Evolutionary conservation across 2,329 filamentous ascomycete genomes (phyloP).

Genomic region (Coniochaeta sp.): DNA sequence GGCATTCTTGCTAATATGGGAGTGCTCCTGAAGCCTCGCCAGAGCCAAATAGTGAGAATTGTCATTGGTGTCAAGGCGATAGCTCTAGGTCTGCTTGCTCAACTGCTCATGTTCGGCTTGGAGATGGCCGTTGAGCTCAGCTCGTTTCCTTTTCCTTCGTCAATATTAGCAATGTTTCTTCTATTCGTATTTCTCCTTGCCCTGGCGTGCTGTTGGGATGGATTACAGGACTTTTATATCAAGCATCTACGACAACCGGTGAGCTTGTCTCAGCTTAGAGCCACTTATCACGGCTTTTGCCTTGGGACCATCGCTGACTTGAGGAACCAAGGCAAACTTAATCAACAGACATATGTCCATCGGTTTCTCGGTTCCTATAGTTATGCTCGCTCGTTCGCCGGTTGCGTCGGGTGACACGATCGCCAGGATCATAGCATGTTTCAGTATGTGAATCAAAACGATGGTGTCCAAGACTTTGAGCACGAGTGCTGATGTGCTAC

Average conservation of each 20-base stretch:
- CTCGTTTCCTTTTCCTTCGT: constrained; percentile 29
- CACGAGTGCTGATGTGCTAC: neutral
- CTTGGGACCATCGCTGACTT: constrained; percentile 2
- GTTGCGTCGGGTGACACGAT: constrained; percentile 24
- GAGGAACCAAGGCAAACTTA: constrained; percentile 33
- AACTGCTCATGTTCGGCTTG: constrained; percentile 39
- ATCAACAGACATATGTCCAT: constrained; percentile 44
- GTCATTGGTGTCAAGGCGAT: neutral
- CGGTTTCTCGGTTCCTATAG: constrained; percentile 42
- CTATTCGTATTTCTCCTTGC: constrained; percentile 3
- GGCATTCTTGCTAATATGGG: neutral
- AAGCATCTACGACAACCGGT: constrained; percentile 11
- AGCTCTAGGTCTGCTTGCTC: constrained; percentile 21
- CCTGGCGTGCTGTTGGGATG: constrained; percentile 3
- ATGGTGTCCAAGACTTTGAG: neutral
- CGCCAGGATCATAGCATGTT: constrained; percentile 35
- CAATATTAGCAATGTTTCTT: constrained; percentile 38
- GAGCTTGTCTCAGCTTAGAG: neutral
- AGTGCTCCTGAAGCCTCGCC: neutral
- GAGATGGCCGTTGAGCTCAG: constrained; percentile 13
- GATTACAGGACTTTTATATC: constrained; percentile 19
- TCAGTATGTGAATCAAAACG: constrained; percentile 25
- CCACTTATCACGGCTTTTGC: too few relatives aligned
- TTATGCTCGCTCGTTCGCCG: constrained; percentile 32
- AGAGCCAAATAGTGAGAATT: neutral